phyloP scores from a whole-genome alignment of 2,329 filamentous ascomycete species.

The Pyricularia pennisetigena region DNA sequence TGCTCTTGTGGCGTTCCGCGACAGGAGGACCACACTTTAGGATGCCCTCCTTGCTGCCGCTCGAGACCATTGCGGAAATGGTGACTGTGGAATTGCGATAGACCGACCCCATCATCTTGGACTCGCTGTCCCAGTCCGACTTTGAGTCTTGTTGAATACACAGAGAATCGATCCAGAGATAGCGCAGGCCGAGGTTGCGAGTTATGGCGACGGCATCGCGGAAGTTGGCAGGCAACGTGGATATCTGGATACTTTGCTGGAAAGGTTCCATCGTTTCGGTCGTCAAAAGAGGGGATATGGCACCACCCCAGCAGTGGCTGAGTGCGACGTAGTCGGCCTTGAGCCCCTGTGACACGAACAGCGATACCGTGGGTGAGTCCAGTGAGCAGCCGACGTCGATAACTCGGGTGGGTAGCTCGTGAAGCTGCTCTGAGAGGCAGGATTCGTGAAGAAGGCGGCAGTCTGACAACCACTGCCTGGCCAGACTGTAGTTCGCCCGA shows the following conservation, averaged over 20 bases:
- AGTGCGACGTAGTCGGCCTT: constrained; percentile 8
- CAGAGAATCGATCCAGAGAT: constrained; percentile 13
- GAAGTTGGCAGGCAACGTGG: constrained; percentile 3
- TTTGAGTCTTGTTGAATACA: constrained; percentile 13
- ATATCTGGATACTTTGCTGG: neutral
- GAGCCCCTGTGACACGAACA: neutral
- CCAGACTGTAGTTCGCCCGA: neutral
- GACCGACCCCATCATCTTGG: neutral
- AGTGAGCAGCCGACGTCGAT: neutral
- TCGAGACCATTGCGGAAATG: neutral
- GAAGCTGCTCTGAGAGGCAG: neutral
- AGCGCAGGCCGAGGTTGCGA: constrained; percentile 7
- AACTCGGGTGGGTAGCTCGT: neutral
- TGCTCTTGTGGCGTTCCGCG: neutral
- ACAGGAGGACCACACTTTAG: neutral
- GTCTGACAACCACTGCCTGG: neutral
- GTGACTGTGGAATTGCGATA: neutral
- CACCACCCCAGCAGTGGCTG: constrained; percentile 12
- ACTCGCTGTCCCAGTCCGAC: neutral
- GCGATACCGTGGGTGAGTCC: neutral
- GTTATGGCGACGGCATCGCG: constrained; percentile 9
- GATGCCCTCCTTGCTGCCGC: neutral
- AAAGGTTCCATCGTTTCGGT: neutral
- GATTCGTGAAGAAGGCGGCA: neutral
- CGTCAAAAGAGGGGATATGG: neutral